A percentile compares a stretch with the other conserved stretches of the same genome.
Evolutionary conservation across 2,329 filamentous ascomycete genomes (phyloP).

Genomic region (Nemania serpens): DNA sequence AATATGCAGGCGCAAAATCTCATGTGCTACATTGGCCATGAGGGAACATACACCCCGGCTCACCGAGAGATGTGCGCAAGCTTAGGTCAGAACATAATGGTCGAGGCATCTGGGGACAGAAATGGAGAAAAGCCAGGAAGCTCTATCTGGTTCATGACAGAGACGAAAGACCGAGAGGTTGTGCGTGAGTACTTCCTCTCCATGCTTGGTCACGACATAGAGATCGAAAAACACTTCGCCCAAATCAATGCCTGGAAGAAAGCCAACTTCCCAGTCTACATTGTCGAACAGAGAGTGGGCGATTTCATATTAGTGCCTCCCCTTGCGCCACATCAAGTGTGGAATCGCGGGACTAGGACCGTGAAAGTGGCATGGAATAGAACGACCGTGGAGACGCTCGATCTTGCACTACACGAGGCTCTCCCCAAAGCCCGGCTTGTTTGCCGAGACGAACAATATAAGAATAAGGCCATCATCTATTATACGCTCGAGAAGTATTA

Average conservation of each 20-base stretch:
- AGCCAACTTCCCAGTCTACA: slow-evolving; percentile 88
- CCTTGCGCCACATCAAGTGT: slow-evolving; percentile 95
- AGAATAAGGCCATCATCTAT: slow-evolving; percentile 95
- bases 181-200: slow-evolving; percentile 95
- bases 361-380: slow-evolving; percentile 99
- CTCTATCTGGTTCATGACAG: slow-evolving; percentile 99
- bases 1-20: slow-evolving; percentile 94
- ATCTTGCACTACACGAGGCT: slow-evolving; percentile 83
- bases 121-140: slow-evolving; percentile 82
- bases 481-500: slow-evolving; percentile 83
- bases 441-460: slow-evolving; percentile 97
- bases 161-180: slow-evolving; percentile 86
- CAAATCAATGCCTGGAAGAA: slow-evolving; percentile 95
- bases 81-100: slow-evolving; percentile 97
- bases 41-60: slow-evolving; percentile 93
- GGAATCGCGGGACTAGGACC: slow-evolving; percentile 94
- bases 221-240: slow-evolving; percentile 95
- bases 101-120: slow-evolving; percentile 77
- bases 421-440: slow-evolving; percentile 87
- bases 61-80: slow-evolving; percentile 98
- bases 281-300: slow-evolving; percentile 87
- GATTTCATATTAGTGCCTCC: slow-evolving; percentile 95
- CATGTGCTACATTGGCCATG: slow-evolving; percentile 98
- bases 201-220: slow-evolving; percentile 91
- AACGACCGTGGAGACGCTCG: slow-evolving; percentile 88